phyloP scores from a whole-genome alignment of 148 eudicot species.

The Pouteria glomerata region DNA sequence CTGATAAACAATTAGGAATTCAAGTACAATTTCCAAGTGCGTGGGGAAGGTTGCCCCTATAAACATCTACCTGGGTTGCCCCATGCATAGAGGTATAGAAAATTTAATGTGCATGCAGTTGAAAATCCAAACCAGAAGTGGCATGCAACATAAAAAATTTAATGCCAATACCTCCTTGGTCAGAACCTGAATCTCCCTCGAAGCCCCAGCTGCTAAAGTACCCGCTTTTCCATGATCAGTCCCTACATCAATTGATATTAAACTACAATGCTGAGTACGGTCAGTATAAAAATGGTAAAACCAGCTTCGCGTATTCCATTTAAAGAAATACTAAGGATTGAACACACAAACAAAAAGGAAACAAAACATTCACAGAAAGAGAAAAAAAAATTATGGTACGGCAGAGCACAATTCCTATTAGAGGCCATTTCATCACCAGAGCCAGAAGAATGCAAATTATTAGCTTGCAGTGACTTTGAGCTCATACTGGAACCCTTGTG shows the following conservation, averaged over 20 bases:
- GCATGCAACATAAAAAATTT: background rate
- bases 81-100: background rate
- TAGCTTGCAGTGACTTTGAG: conserved; percentile 66
- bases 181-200: conserved; percentile 50
- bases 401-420: conserved; percentile 41
- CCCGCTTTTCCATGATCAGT: conserved; percentile 39
- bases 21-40: no score
- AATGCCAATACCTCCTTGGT: conserved; percentile 28
- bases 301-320: background rate
- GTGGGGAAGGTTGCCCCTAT: no score
- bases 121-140: background rate
- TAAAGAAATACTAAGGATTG: background rate
- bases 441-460: conserved; percentile 43
- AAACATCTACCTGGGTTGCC: no score
- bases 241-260: conserved; percentile 27
- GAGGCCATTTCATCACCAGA: conserved; percentile 34
- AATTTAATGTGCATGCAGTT: background rate
- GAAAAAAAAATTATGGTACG: background rate
- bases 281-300: background rate
- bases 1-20: no score
- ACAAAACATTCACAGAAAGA: background rate
- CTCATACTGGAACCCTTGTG: conserved; percentile 36
- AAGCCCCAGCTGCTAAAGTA: conserved; percentile 21
- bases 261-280: background rate
- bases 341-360: background rate